phyloP scores from a whole-genome alignment of 208 protist species.

The Borovskyia barvae region DNA sequence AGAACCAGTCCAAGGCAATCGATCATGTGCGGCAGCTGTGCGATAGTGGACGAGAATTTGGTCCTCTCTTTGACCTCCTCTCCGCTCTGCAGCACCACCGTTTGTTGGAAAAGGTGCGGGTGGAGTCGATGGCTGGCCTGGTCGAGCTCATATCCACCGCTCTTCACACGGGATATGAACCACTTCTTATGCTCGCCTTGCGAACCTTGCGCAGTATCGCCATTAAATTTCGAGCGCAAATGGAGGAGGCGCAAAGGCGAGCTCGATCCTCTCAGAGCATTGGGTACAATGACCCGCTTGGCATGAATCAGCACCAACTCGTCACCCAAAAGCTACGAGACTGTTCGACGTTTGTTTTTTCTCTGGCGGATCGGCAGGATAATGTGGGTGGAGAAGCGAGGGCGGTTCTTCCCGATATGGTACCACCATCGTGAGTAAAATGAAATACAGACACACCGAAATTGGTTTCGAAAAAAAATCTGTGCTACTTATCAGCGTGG shows the following conservation, averaged over 20 bases:
- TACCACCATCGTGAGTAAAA: constrained; percentile 24
- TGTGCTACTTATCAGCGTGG: neutral
- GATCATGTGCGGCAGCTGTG: constrained; percentile 44
- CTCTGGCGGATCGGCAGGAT: constrained; percentile 42
- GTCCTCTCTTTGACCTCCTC: constrained; percentile 69
- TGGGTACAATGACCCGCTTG: constrained; percentile 44
- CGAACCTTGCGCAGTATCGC: constrained; percentile 56
- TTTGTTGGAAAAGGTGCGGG: constrained; percentile 65
- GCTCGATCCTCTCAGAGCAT: constrained; percentile 37
- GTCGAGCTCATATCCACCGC: constrained; percentile 52
- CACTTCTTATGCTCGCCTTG: constrained; percentile 45
- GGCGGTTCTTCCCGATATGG: constrained; percentile 42
- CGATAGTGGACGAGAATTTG: constrained; percentile 50
- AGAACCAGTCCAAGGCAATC: constrained; percentile 50
- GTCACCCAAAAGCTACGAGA: constrained; percentile 34
- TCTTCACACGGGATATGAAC: constrained; percentile 42
- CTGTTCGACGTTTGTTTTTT: constrained; percentile 34
- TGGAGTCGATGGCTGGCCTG: constrained; percentile 49
- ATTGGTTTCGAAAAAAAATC: constrained; percentile 19
- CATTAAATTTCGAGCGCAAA: constrained; percentile 55
- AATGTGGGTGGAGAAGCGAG: constrained; percentile 54
- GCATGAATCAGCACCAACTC: constrained; percentile 28
- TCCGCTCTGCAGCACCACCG: constrained; percentile 65
- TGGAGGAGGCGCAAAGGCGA: constrained; percentile 53
- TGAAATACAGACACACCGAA: no score